phyloP scores from a whole-genome alignment of 345 rosid species.

The Boechera stricta region DNA sequence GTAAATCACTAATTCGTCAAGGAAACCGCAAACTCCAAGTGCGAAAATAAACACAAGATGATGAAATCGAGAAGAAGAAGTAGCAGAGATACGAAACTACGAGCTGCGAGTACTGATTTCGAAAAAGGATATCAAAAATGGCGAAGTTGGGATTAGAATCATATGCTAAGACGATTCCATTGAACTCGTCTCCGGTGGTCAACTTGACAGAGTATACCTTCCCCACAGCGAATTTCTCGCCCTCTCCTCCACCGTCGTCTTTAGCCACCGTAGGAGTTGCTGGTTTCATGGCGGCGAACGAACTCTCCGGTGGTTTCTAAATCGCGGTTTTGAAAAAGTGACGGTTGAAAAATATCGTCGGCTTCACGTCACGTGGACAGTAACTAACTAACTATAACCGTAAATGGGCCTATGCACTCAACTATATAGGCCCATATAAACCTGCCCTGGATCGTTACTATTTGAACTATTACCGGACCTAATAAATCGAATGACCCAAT shows the following conservation, averaged over 20 bases:
- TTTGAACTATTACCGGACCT: neutral
- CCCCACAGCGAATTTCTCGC: slow-evolving; percentile 74
- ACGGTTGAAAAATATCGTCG: slow-evolving; percentile 24
- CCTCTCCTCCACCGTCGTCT: neutral
- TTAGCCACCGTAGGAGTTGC: neutral
- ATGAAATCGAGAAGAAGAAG: neutral
- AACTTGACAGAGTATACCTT: slow-evolving; percentile 72
- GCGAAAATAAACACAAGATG: neutral
- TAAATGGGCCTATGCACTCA: neutral
- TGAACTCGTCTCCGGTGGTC: slow-evolving; percentile 70
- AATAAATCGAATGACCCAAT: slow-evolving; percentile 56
- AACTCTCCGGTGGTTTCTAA: slow-evolving; percentile 18
- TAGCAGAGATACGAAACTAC: neutral
- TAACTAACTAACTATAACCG: slow-evolving; percentile 2
- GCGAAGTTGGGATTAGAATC: slow-evolving; percentile 80
- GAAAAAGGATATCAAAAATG: slow-evolving; percentile 83
- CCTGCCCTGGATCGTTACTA: neutral
- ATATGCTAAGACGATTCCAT: slow-evolving; percentile 75
- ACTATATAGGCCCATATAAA: neutral
- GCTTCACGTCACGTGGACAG: neutral
- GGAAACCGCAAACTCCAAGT: slow-evolving; percentile 31
- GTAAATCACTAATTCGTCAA: slow-evolving; percentile 56
- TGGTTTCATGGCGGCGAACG: slow-evolving; percentile 32
- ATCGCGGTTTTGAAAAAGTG: slow-evolving; percentile 9
- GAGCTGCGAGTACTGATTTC: slow-evolving; percentile 3